Conservation (phyloP, 1,284 basidiomycete genomes). For the Puccinia horiana region DNA sequence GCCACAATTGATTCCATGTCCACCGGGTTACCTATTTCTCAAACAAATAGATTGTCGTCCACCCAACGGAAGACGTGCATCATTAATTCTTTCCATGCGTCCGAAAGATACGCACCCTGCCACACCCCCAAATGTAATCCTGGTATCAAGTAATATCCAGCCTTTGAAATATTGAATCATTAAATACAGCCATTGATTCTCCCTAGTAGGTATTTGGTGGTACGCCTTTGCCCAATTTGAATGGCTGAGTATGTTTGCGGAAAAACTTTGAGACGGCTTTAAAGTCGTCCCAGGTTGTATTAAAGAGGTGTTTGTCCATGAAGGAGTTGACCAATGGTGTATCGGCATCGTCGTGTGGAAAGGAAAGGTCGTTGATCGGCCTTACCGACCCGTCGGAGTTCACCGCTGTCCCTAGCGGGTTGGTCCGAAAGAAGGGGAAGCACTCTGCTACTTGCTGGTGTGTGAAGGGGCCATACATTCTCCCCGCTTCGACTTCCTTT, state of each 20-base stretch:
- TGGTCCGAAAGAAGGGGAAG: too few relatives aligned
- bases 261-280: not conserved
- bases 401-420: too few relatives aligned
- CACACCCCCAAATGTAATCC: constrained; percentile 19
- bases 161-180: too few relatives aligned
- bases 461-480: too few relatives aligned
- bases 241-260: not conserved
- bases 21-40: not conserved
- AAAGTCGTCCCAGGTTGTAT: constrained; percentile 18
- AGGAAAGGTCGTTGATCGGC: constrained; percentile 1
- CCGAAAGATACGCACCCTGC: too few relatives aligned
- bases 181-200: not conserved
- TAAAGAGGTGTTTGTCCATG: not conserved
- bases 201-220: not conserved
- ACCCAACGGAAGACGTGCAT: not conserved
- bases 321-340: too few relatives aligned
- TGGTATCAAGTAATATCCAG: too few relatives aligned
- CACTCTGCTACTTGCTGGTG: too few relatives aligned
- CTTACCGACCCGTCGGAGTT: constrained; percentile 11
- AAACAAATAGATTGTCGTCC: too few relatives aligned
- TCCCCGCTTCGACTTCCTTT: too few relatives aligned
- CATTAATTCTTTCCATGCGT: not conserved
- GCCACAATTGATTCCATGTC: too few relatives aligned
- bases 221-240: constrained; percentile 7
- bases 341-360: not conserved